Percentiles rank a stretch among this genome's conserved stretches.
phyloP scores from a whole-genome alignment of 1,139 yeast species.

The Saccharomyces hybrid region DNA sequence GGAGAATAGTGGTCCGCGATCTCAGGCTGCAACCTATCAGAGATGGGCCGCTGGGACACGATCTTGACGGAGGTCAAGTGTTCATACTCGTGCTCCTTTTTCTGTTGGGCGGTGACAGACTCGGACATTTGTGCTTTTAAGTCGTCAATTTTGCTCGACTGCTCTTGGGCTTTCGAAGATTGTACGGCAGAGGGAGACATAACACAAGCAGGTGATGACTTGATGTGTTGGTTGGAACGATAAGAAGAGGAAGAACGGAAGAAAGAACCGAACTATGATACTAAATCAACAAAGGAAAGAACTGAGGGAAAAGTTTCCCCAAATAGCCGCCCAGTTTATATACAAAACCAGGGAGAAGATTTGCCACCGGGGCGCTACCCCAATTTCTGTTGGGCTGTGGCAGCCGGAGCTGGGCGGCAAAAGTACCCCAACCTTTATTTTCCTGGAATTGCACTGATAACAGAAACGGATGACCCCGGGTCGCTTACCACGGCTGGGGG shows the following conservation, averaged over 20 bases:
- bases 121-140: slow-evolving; percentile 7
- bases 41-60: slow-evolving; percentile 21
- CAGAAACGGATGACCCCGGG: background rate
- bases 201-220: background rate
- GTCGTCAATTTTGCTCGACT: slow-evolving; percentile 9
- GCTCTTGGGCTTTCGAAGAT: background rate
- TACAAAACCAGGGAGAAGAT: background rate
- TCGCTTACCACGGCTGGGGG: background rate
- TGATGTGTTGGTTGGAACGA: background rate
- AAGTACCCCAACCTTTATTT: background rate
- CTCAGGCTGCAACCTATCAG: slow-evolving; percentile 29
- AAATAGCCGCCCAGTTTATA: slow-evolving; percentile 1
- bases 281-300: background rate
- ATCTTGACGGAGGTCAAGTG: slow-evolving; percentile 25
- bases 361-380: background rate
- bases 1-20: slow-evolving; percentile 30
- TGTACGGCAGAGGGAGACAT: slow-evolving; percentile 11
- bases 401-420: background rate
- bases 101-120: background rate
- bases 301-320: background rate
- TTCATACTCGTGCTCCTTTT: slow-evolving; percentile 18
- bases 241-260: background rate
- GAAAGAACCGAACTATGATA: background rate
- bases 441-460: background rate
- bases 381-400: background rate